These are phyloP conservation scores for Trypanosoma avium DNA, from an alignment of 208 protist genomes.

Conservation along the genomic window DNA sequence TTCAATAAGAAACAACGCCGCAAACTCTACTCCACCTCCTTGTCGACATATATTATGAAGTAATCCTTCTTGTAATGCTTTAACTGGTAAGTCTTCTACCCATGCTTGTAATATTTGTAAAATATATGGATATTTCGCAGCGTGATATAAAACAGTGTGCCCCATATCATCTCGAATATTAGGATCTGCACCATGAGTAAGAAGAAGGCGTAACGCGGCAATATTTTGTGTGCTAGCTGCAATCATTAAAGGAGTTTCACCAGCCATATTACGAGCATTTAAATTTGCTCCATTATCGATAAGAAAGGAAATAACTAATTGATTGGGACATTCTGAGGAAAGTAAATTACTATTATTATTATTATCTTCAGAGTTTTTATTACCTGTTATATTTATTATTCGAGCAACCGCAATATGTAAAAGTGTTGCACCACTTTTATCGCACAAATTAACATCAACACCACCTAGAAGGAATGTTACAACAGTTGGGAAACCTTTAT, in stretches of 20 bases:
- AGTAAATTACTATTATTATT: constrained; percentile 18
- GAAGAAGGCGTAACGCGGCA: constrained; percentile 39
- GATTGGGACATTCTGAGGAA: constrained; percentile 37
- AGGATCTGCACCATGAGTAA: constrained; percentile 57
- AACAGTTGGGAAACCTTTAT: constrained; percentile 35
- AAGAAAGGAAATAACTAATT: constrained; percentile 62
- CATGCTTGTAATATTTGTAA: constrained; percentile 50
- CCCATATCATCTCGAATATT: constrained; percentile 38
- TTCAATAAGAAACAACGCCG: constrained; percentile 69
- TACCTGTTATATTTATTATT: no score
- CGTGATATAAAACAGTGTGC: constrained; percentile 51
- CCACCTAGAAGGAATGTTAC: constrained; percentile 61
- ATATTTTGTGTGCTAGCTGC: constrained; percentile 54
- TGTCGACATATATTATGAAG: constrained; percentile 56
- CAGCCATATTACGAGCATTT: constrained; percentile 39
- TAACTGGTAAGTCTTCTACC: constrained; percentile 36
- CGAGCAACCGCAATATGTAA: constrained; percentile 64
- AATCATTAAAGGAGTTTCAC: constrained; percentile 81
- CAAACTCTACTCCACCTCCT: constrained; percentile 31
- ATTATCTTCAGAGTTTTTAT: neutral
- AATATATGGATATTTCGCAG: constrained; percentile 47
- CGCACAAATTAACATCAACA: constrained; percentile 37
- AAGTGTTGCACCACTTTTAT: constrained; percentile 51
- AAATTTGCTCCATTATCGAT: constrained; percentile 75
- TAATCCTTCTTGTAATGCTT: constrained; percentile 33